Percentiles rank a stretch among this genome's conserved stretches.
phyloP scores from a whole-genome alignment of 208 protist species.

The Strigomonas culicis region DNA sequence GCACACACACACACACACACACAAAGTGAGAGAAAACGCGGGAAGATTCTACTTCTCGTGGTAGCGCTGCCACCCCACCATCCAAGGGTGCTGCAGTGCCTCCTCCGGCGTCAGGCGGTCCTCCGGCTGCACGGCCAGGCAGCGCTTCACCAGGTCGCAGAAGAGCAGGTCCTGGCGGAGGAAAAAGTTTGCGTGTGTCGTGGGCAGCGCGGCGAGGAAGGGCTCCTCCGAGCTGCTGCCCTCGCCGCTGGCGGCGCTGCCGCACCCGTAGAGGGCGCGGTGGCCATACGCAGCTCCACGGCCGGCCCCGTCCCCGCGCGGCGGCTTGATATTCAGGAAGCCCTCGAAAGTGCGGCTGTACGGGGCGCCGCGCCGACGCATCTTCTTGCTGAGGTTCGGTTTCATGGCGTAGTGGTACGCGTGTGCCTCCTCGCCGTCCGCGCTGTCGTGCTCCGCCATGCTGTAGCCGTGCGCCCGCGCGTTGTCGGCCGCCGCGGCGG shows the following conservation, averaged over 20 bases:
- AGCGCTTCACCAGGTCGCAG: slow-evolving; percentile 47
- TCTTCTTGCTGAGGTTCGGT: slow-evolving; percentile 23
- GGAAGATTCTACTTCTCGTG: slow-evolving; percentile 4
- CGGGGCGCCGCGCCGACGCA: slow-evolving; percentile 23
- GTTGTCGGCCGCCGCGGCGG: too few species aligned
- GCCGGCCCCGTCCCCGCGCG: too few species aligned
- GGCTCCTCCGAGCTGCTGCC: not conserved
- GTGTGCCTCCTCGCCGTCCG: not conserved
- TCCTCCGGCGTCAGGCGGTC: slow-evolving; percentile 60
- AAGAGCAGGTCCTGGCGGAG: slow-evolving; percentile 30
- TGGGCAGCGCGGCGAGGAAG: not conserved
- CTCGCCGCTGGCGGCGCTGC: not conserved
- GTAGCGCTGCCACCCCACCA: slow-evolving; percentile 34
- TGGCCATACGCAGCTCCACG: slow-evolving; percentile 19
- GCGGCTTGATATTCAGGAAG: slow-evolving; percentile 32
- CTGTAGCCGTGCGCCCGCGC: too few species aligned
- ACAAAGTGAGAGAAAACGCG: slow-evolving; percentile 1
- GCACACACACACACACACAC: slow-evolving; percentile 1
- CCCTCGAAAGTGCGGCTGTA: slow-evolving; percentile 25
- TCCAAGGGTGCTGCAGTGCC: slow-evolving; percentile 70
- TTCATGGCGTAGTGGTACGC: slow-evolving; percentile 6
- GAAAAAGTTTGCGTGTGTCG: not conserved
- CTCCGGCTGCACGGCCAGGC: slow-evolving; percentile 52
- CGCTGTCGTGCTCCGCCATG: too few species aligned
- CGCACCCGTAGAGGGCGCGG: slow-evolving; percentile 2